These are phyloP conservation scores for Rosa multiflora DNA, from an alignment of 306 rosid species.

Conservation along the genomic window DNA sequence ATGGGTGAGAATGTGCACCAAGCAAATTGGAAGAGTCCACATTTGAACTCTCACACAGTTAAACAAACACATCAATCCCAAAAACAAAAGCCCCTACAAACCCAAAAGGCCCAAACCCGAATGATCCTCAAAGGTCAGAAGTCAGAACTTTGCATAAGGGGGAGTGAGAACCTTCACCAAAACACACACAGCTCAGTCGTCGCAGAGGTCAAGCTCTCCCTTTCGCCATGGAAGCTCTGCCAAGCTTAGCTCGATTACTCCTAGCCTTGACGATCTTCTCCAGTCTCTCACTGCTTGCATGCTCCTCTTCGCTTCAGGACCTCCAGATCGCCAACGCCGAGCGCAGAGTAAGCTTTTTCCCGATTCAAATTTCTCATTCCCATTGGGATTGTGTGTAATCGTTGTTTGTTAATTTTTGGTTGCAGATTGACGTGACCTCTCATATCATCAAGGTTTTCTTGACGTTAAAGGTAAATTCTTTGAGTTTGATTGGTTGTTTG, in stretches of 20 bases:
- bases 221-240: conserved; percentile 58
- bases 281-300: conserved; percentile 31
- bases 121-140: neutral
- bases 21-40: neutral
- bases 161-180: neutral
- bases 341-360: conserved; percentile 67
- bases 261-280: conserved; percentile 36
- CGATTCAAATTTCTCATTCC: neutral
- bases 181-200: neutral
- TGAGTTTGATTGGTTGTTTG: conserved; percentile 2
- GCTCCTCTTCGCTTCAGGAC: conserved; percentile 47
- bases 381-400: neutral
- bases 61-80: neutral
- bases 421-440: conserved; percentile 91
- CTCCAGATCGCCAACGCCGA: conserved; percentile 88
- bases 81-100: neutral
- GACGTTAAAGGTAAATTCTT: conserved; percentile 73
- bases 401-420: neutral
- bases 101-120: neutral
- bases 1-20: neutral
- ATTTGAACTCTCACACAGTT: neutral
- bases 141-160: neutral
- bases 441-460: conserved; percentile 81
- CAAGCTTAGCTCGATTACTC: conserved; percentile 35
- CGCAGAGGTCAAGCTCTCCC: conserved; percentile 15